Evolutionary conservation across 2,329 filamentous ascomycete species (phyloP), one percentile per base, ranked within the genome.

Genomic region (Neonectria neomacrospora): DNA sequence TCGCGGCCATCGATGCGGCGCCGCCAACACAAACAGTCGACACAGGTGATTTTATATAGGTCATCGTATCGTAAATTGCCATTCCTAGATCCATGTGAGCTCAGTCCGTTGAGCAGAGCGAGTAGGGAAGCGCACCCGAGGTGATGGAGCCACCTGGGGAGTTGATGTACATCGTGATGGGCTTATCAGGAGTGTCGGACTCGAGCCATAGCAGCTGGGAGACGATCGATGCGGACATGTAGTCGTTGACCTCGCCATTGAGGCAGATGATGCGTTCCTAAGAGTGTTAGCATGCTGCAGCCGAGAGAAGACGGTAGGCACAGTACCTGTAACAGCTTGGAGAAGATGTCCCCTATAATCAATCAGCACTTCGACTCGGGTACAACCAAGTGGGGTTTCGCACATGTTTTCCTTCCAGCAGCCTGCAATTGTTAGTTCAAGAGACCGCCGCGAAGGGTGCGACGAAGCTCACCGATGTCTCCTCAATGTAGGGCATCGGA

Each of bases 51-150:
- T 91, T 90, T 76, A 99, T 98, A 79, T 99, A 99, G 71, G 91
- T 90, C 95, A 99, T 98, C 12, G 96, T 99, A 78, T 99, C 96
- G 84, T 99, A 99, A 74, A 99, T 98, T 26, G 96, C 94, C 64
- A 91, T 84, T 16, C 89, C 89, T 78, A 63, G 10, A 6, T 3
- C 8, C n/a, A 9, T 7, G 41, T 64, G 41, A 68, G 64, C 52
- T 59, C 63, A 22, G 26, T 34, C 10, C 4, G 12, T n/a, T 42
- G 18, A 44, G 42, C 14, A 30, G 28, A 37, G 44, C n/a, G 16
- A 11, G 11, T 9, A 16, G 47, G 48, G 39, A 20, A 20, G 18
- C 55, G 30, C 11, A 86, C 87, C 88, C 64, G 81, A 81, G 1
- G 96, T 95, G 65, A 99, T 94, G 44, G 92, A 95, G 59, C 96